Base-by-base conservation (phyloP, 2,329 filamentous ascomycete genomes). In the Ophiostoma montium region DNA sequence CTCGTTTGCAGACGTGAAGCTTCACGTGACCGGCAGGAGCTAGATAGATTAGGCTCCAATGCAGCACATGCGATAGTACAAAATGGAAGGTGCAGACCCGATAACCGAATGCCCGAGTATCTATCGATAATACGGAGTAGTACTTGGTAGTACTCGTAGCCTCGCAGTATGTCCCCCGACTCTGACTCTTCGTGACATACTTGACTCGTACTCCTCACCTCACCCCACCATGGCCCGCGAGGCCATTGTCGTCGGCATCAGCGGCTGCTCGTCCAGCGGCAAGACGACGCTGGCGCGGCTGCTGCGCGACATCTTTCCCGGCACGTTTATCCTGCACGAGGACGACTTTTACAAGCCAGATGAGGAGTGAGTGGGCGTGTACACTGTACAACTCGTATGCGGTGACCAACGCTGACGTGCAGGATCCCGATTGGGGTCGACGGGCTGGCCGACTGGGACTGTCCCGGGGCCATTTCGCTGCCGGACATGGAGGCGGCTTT, bases 281-380 rank as follows among this genome's bases (percentile, higher is more conserved):
- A 98, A 98, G 70, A 96, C 92, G 2, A 96, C 92, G 2, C 76
- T 98, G 13, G 85, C 88, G 18, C 78, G 90, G 2, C 73, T 95
- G 12, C 72, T 98, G 16, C 80, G 87, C 51, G 80, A 86, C 61
- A 81, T 94, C 56, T 88, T 95, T 59, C 81, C 81, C 9, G 70
- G 74, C 56, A 74, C 80, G 15, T 90, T 88, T 60, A 85, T 96
- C 59, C 74, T 98, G 19, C 92, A 98, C 63, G 80, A 95, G 63
- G 92, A 98, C 68, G 92, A 98, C 65, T 98, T 96, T 63, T 98
- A 95, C 68, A 80, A 79, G 55, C 71, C 84, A 1, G 90, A 96
- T 61, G 67, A 74, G 30, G 74, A 87, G 75, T 86, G 59, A 60
- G 73, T 65, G n/a, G n/a, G n/a, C n/a, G n/a, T n/a, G n/a, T n/a